Percentiles rank a stretch among this genome's conserved stretches.
phyloP scores from a whole-genome alignment of 257 asterid genomes.

The Eustoma russellianum region DNA sequence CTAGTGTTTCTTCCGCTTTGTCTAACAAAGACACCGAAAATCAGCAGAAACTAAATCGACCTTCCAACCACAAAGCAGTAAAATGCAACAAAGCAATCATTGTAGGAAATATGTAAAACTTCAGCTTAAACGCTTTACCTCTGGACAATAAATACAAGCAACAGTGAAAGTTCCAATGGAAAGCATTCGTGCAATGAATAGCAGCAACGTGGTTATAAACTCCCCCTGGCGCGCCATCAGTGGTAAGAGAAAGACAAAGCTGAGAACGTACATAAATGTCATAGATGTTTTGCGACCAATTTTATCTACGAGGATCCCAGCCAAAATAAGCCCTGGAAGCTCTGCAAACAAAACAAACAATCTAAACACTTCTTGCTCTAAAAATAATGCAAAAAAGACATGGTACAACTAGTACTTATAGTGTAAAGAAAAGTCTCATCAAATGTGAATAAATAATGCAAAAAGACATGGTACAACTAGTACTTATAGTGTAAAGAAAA shows the following conservation, averaged over 20 bases:
- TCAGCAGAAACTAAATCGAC: not conserved
- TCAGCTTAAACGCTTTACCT: conserved; percentile 32
- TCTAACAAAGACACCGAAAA: not conserved
- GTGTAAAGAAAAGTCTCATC: not conserved
- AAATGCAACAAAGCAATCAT: not conserved
- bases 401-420: not conserved
- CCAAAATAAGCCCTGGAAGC: conserved; percentile 60
- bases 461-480: not conserved
- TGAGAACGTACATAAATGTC: conserved; percentile 36
- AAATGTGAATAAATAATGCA: conserved; percentile 7
- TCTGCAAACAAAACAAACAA: conserved; percentile 31
- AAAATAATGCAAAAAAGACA: not conserved
- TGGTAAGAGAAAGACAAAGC: conserved; percentile 47
- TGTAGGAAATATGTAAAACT: no score
- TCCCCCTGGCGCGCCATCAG: conserved; percentile 36
- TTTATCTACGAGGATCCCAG: conserved; percentile 56
- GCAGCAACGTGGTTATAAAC: conserved; percentile 30
- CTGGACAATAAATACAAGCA: conserved; percentile 51
- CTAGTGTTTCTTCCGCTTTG: no score
- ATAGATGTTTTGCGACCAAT: conserved; percentile 62
- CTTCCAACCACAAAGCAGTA: no score
- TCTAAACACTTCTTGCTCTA: not conserved
- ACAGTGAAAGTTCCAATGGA: conserved; percentile 45
- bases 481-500: not conserved
- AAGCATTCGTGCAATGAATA: conserved; percentile 70